These are phyloP conservation scores for Dendrobium chrysotoxum DNA, from an alignment of 106 monocot genomes.

Conservation along the genomic window DNA sequence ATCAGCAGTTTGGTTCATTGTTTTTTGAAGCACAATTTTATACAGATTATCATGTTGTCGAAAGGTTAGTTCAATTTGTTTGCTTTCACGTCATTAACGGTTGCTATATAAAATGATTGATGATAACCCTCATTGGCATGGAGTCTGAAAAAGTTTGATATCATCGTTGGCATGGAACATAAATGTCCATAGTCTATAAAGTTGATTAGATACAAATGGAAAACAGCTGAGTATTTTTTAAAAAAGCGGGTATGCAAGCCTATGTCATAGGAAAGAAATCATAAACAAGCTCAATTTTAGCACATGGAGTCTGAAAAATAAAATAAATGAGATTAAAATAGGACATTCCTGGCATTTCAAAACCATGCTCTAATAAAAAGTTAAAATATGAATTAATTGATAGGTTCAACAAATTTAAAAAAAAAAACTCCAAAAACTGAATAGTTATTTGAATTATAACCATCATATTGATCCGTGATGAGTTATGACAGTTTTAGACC, in stretches of 20 bases:
- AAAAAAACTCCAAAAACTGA: no score
- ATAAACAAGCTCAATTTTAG: conserved; percentile 2
- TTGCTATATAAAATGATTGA: background rate
- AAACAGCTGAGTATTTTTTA: background rate
- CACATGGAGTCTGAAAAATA: background rate
- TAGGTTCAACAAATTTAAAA: no score
- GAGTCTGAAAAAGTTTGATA: no score
- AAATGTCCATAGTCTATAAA: background rate
- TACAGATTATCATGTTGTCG: background rate
- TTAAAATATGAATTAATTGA: no score
- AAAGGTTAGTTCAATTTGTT: background rate
- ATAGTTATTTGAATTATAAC: no score
- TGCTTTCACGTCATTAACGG: background rate
- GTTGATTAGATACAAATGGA: background rate
- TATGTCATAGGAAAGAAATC: background rate
- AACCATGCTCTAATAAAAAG: no score
- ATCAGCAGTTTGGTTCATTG: background rate
- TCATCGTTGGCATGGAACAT: no score
- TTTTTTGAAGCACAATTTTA: background rate
- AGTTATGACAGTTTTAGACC: no score
- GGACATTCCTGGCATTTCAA: no score
- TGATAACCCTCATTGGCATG: background rate
- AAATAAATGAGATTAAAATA: no score
- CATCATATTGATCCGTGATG: no score
- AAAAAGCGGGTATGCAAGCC: background rate